Percentiles rank a stretch among this genome's conserved stretches.
Evolutionary conservation across 1,139 yeast species (phyloP).

Genomic region (Saccharomycopsis hybrid): DNA sequence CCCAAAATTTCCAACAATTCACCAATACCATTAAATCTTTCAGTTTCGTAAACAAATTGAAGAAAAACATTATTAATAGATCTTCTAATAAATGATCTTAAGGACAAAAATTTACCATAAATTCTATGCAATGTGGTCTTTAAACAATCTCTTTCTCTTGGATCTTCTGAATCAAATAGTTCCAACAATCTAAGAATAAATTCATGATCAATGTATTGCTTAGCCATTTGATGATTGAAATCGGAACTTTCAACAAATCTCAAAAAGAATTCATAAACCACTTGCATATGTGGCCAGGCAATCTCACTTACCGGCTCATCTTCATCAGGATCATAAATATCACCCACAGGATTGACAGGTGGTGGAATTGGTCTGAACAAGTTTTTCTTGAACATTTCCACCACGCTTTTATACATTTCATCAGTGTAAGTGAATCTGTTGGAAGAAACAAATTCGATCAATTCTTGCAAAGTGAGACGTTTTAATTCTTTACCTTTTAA

Average conservation of each 20-base stretch:
- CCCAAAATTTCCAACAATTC: conserved; percentile 93
- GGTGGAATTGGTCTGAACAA: conserved; percentile 96
- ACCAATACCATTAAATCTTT: conserved; percentile 91
- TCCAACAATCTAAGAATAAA: conserved; percentile 78
- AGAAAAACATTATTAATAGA: conserved; percentile 87
- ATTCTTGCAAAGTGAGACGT: conserved; percentile 77
- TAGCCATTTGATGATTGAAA: conserved; percentile 88
- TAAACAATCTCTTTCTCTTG: conserved; percentile 89
- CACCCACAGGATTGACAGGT: conserved; percentile 95
- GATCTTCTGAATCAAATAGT: conserved; percentile 93
- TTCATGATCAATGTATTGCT: conserved; percentile 86
- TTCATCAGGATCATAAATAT: conserved; percentile 94
- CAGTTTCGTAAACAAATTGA: conserved; percentile 93
- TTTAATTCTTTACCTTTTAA: conserved; percentile 90
- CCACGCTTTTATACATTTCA: conserved; percentile 83
- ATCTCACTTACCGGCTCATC: conserved; percentile 96
- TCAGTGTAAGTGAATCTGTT: conserved; percentile 83
- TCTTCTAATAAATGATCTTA: conserved; percentile 87
- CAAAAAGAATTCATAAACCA: conserved; percentile 88
- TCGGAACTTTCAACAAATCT: conserved; percentile 93
- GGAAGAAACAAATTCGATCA: conserved; percentile 78
- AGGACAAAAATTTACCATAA: conserved; percentile 87
- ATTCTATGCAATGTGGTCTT: conserved; percentile 93
- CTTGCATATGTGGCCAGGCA: conserved; percentile 99
- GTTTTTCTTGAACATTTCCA: conserved; percentile 82